phyloP scores from a whole-genome alignment of 2,329 filamentous ascomycete species.

The Aspergillus sp. region DNA sequence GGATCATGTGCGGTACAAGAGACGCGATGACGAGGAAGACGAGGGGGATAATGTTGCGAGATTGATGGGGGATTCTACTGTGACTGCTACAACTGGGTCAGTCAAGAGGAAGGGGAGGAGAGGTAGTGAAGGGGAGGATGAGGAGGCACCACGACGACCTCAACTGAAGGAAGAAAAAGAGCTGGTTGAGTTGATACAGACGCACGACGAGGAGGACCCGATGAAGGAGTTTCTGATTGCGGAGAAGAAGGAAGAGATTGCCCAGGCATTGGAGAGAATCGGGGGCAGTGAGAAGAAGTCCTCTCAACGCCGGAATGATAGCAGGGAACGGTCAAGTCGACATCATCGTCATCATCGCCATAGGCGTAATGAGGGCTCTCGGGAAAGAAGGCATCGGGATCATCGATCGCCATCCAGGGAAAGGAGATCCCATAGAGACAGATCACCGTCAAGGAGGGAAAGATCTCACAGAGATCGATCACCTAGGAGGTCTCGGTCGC shows the following conservation, averaged over 20 bases:
- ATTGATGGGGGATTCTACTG: constrained; percentile 41
- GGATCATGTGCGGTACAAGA: constrained; percentile 88
- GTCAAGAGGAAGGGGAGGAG: constrained; percentile 24
- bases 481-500: constrained; percentile 22
- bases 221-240: constrained; percentile 90
- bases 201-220: constrained; percentile 90
- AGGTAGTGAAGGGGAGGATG: constrained; percentile 29
- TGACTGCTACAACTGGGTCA: constrained; percentile 31
- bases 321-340: constrained; percentile 34
- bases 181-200: constrained; percentile 61
- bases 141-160: constrained; percentile 44
- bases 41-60: constrained; percentile 43
- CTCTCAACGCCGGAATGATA: constrained; percentile 23
- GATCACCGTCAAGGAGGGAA: constrained; percentile 20
- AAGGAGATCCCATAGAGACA: constrained; percentile 15
- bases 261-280: constrained; percentile 55
- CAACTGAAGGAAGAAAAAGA: constrained; percentile 75
- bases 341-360: constrained; percentile 41
- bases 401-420: constrained; percentile 20
- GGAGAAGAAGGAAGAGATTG: constrained; percentile 84
- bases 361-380: constrained; percentile 21
- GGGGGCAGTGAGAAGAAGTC: constrained; percentile 44
- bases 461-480: constrained; percentile 21
- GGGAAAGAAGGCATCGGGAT: constrained; percentile 23
- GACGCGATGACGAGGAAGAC: constrained; percentile 59